phyloP scores from a whole-genome alignment of 768 basidiomycete genomes.

The Pleurotus djamor region DNA sequence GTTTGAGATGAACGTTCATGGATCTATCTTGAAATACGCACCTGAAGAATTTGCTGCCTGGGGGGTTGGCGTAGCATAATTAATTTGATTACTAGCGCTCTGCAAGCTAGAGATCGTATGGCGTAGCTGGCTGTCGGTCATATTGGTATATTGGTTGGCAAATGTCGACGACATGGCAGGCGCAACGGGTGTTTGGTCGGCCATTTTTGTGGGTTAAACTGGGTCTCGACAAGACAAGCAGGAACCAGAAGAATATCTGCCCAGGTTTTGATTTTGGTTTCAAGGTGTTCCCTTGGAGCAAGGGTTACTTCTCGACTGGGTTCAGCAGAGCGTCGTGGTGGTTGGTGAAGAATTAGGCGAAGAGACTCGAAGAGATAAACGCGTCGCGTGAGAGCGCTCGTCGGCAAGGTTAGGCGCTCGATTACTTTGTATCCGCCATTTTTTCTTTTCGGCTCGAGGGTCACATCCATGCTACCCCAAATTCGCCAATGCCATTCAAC shows the following conservation, averaged over 20 bases:
- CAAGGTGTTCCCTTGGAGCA: too few species aligned
- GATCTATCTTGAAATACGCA: conserved; percentile 9
- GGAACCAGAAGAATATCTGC: too few species aligned
- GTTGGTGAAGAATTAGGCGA: too few species aligned
- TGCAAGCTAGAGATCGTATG: conserved; percentile 49
- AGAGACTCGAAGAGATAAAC: too few species aligned
- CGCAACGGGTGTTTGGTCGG: neutral
- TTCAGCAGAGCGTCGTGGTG: too few species aligned
- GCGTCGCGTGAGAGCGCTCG: neutral
- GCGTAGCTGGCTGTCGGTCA: conserved; percentile 63
- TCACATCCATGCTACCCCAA: neutral
- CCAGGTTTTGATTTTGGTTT: too few species aligned
- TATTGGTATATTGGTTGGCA: conserved; percentile 18
- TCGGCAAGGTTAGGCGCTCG: too few species aligned
- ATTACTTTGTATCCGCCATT: neutral
- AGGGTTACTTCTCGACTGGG: too few species aligned
- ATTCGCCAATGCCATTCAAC: neutral
- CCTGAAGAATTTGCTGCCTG: conserved; percentile 33
- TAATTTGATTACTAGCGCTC: conserved; percentile 18
- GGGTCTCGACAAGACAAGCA: too few species aligned
- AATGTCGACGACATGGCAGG: neutral
- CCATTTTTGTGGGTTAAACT: neutral
- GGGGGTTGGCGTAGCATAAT: conserved; percentile 38
- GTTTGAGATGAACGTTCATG: conserved; percentile 5
- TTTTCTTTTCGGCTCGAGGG: too few species aligned